Percentiles rank a stretch among this genome's conserved stretches.
phyloP scores from a whole-genome alignment of 441 rosid species.

The Mallotus japonicus region DNA sequence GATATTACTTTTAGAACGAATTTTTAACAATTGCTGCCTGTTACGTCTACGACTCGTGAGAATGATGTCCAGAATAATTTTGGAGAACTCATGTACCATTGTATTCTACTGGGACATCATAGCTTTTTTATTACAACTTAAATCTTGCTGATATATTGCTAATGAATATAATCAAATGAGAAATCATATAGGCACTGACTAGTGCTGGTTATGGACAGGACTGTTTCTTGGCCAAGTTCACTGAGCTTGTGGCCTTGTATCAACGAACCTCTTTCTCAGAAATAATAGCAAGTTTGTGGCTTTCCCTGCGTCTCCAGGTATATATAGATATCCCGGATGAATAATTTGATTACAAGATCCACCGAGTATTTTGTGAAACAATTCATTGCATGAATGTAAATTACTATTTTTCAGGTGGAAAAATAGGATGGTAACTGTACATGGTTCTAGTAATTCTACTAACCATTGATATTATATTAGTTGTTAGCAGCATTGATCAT shows the following conservation, averaged over 20 bases:
- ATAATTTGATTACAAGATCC: background rate
- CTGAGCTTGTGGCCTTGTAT: conserved; percentile 58
- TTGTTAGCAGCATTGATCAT: conserved; percentile 72
- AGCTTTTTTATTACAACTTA: background rate
- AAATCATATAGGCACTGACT: conserved; percentile 10
- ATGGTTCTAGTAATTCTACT: conserved; percentile 14
- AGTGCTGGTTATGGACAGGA: conserved; percentile 46
- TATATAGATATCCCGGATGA: background rate
- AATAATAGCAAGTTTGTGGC: conserved; percentile 88
- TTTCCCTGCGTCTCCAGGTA: conserved; percentile 98
- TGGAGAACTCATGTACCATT: background rate
- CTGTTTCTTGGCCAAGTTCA: conserved; percentile 59
- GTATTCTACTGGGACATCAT: background rate
- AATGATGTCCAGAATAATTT: background rate
- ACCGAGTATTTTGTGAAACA: background rate
- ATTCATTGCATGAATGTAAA: background rate
- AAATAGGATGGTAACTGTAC: conserved; percentile 2
- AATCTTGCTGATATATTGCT: background rate
- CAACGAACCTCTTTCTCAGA: conserved; percentile 86
- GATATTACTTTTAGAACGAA: background rate
- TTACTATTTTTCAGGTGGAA: background rate
- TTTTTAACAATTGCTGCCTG: background rate
- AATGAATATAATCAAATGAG: background rate
- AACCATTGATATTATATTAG: conserved; percentile 39
- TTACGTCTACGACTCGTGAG: background rate